These are phyloP conservation scores for Trichosporon sp. DNA, from an alignment of 1,284 basidiomycete species.

Conservation along the genomic window DNA sequence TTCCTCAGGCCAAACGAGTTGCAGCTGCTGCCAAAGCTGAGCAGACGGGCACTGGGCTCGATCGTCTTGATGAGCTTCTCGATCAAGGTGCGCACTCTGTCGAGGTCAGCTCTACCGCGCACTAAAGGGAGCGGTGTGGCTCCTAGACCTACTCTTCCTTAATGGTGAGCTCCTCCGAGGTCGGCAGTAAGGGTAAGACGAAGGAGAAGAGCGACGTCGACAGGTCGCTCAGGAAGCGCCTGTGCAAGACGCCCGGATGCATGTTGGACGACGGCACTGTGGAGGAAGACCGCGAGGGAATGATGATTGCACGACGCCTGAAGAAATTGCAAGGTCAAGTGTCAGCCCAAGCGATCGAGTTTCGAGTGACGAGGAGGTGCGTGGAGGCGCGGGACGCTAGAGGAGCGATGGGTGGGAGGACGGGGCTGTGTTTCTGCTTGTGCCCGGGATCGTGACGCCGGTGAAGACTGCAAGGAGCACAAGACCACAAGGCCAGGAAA, in stretches of 20 bases:
- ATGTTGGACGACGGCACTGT: slow-evolving; percentile 23
- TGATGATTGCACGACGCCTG: slow-evolving; percentile 1
- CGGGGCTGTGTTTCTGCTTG: neutral
- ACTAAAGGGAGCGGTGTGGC: neutral
- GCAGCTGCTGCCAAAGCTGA: slow-evolving; percentile 92
- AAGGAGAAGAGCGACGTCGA: slow-evolving; percentile 54
- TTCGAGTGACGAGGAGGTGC: neutral
- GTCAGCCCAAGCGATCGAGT: neutral
- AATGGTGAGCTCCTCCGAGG: slow-evolving; percentile 78
- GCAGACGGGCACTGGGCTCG: slow-evolving; percentile 81
- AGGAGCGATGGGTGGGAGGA: neutral
- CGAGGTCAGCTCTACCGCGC: neutral
- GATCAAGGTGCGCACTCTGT: slow-evolving; percentile 75
- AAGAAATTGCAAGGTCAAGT: neutral
- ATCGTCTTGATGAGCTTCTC: slow-evolving; percentile 92
- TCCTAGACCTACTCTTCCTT: slow-evolving; percentile 68
- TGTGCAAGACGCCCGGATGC: slow-evolving; percentile 45
- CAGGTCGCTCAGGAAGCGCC: slow-evolving; percentile 49
- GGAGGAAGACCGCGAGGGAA: neutral
- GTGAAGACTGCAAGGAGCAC: neutral
- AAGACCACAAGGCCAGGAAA: neutral
- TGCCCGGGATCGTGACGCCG: neutral
- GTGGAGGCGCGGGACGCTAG: neutral
- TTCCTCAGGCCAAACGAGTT: slow-evolving; percentile 91
- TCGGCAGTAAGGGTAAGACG: slow-evolving; percentile 82